Conservation (phyloP, 2,329 filamentous ascomycete species). For the Ceratocystis colombiana region DNA sequence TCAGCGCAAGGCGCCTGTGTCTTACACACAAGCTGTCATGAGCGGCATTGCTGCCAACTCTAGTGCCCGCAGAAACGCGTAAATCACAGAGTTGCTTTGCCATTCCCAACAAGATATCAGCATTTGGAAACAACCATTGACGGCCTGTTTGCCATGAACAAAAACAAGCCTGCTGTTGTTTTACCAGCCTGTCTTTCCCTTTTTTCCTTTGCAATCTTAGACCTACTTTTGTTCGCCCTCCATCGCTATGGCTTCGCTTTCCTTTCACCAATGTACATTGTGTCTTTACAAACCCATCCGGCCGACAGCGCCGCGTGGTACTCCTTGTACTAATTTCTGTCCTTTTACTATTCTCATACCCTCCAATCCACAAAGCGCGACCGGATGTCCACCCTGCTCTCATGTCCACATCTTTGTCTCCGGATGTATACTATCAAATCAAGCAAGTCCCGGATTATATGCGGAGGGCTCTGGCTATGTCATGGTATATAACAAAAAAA, state of each 20-base stretch:
- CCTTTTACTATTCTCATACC: neutral
- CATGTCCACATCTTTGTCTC: neutral
- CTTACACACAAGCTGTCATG: conserved; percentile 8
- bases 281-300: conserved; percentile 10
- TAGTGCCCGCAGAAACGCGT: conserved; percentile 13
- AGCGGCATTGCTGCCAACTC: conserved; percentile 9
- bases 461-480: no score
- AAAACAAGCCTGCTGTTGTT: conserved; percentile 4
- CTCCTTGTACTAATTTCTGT: conserved; percentile 12
- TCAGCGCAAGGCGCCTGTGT: neutral
- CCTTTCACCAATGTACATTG: conserved; percentile 14
- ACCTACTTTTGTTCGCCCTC: no score
- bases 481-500: conserved; percentile 9
- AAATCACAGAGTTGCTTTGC: neutral
- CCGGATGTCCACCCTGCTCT: neutral
- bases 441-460: neutral
- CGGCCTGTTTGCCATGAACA: neutral
- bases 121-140: no score
- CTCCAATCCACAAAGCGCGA: neutral
- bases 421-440: conserved; percentile 3
- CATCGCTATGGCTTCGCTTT: neutral
- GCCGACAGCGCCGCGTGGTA: neutral
- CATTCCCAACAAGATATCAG: no score
- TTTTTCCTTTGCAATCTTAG: neutral
- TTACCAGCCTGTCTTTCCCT: neutral